Base-by-base conservation (phyloP, 2,329 filamentous ascomycete species). In the Scedosporium minutisporum region DNA sequence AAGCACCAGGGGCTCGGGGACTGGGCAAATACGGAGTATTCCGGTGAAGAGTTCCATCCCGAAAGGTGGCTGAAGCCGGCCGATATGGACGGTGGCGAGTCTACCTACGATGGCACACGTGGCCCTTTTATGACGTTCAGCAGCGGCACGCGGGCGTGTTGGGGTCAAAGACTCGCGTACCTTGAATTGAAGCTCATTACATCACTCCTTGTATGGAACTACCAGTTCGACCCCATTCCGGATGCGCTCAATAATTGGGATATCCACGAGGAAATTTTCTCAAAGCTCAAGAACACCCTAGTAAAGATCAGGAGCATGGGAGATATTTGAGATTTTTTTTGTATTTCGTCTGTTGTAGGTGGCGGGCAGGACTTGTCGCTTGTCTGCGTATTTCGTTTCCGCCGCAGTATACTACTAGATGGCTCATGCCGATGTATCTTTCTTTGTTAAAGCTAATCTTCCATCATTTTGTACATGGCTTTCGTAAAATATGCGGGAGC, bases 31-130 rank as follows among this genome's bases (percentile, higher is more conserved):
- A 67, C 5, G 70, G 73, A 42, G 64, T 59, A 44, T 16, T 21
- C 29, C 4, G 29, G n/a, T 12, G 57, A 59, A 12, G 53, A 64
- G 7, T 77, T 75, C 66, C 67, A 66, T 51, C 76, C 76, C 1
- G 74, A 77, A 65, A 67, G 76, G 7, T 78, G 75, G 75, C 69
- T 77, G 7, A 66, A 64, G 55, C 16, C 51, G 25, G 55, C 68
- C 3, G 41, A 58, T 63, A 60, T 44, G 3, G 58, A 64, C 9
- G 66, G 65, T 12, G 60, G 58, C 12, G 33, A 53, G 12, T 10
- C 9, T 21, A 64, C 63, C 27, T 72, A 69, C 60, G 65, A 71
- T 61, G 48, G 65, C 21, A 63, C 63, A 41, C 66, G 68, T 0
- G 70, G 71, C 1, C 71, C 71, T 2, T 42, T 64, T 10, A 57